Percentiles rank a stretch among this genome's conserved stretches.
Conservation (phyloP, 805 yeast genomes). For the Aciculoconidium aculeatum region DNA sequence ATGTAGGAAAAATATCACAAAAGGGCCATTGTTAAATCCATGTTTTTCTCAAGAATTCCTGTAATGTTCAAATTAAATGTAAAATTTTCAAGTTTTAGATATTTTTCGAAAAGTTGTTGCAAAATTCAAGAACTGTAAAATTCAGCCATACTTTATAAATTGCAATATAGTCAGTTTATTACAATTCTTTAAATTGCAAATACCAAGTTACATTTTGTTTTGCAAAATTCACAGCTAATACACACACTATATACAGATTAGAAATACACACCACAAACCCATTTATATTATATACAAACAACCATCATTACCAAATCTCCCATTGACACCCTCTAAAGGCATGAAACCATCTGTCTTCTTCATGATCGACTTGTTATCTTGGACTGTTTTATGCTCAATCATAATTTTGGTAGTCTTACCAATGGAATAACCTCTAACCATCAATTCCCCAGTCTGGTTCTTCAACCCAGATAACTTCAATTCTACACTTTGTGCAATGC, state of each 20-base stretch:
- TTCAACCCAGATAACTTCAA: slow-evolving; percentile 40
- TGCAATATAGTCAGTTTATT: background rate
- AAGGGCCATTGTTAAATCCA: too few relatives aligned
- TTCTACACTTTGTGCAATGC: slow-evolving; percentile 55
- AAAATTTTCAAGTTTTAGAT: too few relatives aligned
- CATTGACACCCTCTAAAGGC: slow-evolving; percentile 41
- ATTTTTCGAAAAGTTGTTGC: too few relatives aligned
- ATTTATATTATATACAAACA: slow-evolving; percentile 47
- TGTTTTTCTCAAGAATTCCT: too few relatives aligned
- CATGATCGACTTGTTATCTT: slow-evolving; percentile 23
- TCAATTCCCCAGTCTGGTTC: slow-evolving; percentile 41
- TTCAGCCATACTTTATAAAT: slow-evolving; percentile 1
- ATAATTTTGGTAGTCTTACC: slow-evolving; percentile 37
- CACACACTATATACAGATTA: slow-evolving; percentile 5
- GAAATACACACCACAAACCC: too few relatives aligned
- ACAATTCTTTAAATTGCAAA: background rate
- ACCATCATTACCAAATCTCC: slow-evolving; percentile 67
- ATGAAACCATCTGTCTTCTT: slow-evolving; percentile 34
- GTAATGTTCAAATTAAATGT: too few relatives aligned
- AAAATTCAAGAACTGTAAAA: too few relatives aligned
- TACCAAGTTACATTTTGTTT: slow-evolving; percentile 1
- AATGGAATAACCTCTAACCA: slow-evolving; percentile 60
- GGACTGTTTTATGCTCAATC: slow-evolving; percentile 3
- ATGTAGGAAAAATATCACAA: too few relatives aligned
- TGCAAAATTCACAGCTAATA: slow-evolving; percentile 3